Percentiles rank a stretch among this genome's conserved stretches.
phyloP scores from a whole-genome alignment of 2,329 filamentous ascomycete species.

The Fusarium pseudonygamai region DNA sequence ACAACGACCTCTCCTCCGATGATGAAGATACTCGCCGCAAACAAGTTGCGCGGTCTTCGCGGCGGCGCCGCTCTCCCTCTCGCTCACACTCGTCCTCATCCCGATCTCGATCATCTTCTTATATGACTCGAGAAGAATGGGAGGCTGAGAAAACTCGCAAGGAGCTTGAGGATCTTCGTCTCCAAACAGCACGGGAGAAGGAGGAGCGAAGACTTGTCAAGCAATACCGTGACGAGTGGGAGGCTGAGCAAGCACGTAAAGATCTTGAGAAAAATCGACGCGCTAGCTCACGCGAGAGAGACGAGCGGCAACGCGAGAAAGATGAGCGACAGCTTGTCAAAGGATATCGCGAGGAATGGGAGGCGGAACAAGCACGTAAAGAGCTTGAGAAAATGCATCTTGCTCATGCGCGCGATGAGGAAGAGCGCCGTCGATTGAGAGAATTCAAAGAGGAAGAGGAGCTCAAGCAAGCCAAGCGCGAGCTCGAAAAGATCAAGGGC shows the following conservation, averaged over 20 bases:
- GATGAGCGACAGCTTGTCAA: constrained; percentile 44
- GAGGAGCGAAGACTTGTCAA: constrained; percentile 51
- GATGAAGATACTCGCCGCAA: constrained; percentile 47
- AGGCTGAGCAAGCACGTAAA: constrained; percentile 51
- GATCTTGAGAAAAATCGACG: constrained; percentile 58
- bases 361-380: constrained; percentile 43
- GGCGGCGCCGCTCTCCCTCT: constrained; percentile 45
- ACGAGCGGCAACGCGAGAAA: constrained; percentile 43
- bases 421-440: constrained; percentile 50
- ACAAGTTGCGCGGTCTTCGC: constrained; percentile 41
- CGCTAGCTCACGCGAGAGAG: constrained; percentile 51
- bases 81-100: constrained; percentile 47
- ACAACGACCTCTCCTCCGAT: constrained; percentile 58
- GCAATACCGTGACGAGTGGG: constrained; percentile 54
- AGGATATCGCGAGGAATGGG: constrained; percentile 54
- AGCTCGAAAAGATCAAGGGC: constrained; percentile 58
- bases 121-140: constrained; percentile 56
- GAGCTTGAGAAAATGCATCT: constrained; percentile 34
- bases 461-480: constrained; percentile 59
- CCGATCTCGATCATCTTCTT: constrained; percentile 51
- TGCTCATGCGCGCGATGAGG: constrained; percentile 46
- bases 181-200: constrained; percentile 52
- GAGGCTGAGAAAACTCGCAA: constrained; percentile 52
- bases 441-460: constrained; percentile 56
- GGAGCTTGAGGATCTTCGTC: constrained; percentile 57